Evolutionary conservation across 108 stramenopile species (phyloP).

Genomic region (Nannochloropsis gaditana): DNA sequence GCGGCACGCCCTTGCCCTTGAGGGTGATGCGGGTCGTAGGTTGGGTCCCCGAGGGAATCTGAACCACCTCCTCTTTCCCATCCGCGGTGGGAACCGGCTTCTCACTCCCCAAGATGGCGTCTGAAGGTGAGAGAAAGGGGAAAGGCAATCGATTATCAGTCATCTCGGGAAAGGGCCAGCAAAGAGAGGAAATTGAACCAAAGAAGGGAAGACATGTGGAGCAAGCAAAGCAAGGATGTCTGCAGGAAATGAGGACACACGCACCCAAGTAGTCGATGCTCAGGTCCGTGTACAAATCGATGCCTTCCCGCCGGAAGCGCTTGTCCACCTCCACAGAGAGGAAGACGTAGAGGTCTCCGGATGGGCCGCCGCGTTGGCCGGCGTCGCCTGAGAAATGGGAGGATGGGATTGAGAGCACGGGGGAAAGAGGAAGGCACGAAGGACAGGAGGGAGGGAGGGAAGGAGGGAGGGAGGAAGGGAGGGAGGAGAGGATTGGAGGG

Average conservation of each 20-base stretch:
- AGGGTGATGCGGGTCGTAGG: slow-evolving; percentile 57
- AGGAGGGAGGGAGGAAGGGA: neutral
- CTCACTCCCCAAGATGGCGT: slow-evolving; percentile 83
- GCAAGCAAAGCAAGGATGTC: neutral
- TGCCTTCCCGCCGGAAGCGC: slow-evolving; percentile 81
- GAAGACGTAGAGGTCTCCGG: slow-evolving; percentile 93
- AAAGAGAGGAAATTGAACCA: too few species aligned
- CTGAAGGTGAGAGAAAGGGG: slow-evolving; percentile 66
- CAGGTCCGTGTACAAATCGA: slow-evolving; percentile 83
- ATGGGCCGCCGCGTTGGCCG: slow-evolving; percentile 81
- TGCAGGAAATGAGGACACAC: neutral
- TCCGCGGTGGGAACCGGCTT: slow-evolving; percentile 78
- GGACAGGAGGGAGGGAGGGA: neutral
- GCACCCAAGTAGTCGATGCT: neutral
- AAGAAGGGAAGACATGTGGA: neutral
- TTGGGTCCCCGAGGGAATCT: slow-evolving; percentile 91
- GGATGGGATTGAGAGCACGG: neutral
- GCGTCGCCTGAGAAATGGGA: slow-evolving; percentile 64
- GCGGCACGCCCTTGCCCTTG: slow-evolving; percentile 14
- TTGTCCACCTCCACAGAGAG: slow-evolving; percentile 81
- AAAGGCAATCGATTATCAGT: neutral
- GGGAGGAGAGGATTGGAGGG: neutral
- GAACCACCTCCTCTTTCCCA: slow-evolving; percentile 80
- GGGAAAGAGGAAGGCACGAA: neutral
- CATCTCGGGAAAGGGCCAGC: neutral